Percentiles rank a stretch among this genome's conserved stretches.
phyloP scores from a whole-genome alignment of 306 rosid species.

The Cyamopsis tetragonoloba region DNA sequence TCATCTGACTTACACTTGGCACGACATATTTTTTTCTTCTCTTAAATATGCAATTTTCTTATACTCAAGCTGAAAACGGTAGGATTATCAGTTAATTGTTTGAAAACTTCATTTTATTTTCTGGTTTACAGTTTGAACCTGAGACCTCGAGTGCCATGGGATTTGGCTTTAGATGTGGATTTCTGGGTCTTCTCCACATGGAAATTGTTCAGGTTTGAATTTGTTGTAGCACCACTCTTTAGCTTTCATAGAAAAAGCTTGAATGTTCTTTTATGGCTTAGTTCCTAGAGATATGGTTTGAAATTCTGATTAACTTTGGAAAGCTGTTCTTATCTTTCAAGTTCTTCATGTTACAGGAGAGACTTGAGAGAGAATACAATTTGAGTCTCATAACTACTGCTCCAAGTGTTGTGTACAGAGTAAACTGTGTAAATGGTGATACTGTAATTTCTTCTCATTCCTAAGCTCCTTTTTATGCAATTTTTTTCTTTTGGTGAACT shows the following conservation, averaged over 20 bases:
- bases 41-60: constrained; percentile 8
- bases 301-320: constrained; percentile 8
- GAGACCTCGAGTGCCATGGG: constrained; percentile 98
- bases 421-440: constrained; percentile 64
- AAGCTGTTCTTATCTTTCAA: constrained; percentile 24
- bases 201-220: constrained; percentile 88
- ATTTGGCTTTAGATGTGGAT: constrained; percentile 97
- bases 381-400: constrained; percentile 80
- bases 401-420: constrained; percentile 80
- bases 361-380: constrained; percentile 80
- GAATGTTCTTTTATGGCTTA: constrained; percentile 15
- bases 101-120: constrained; percentile 17
- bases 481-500: constrained; percentile 7
- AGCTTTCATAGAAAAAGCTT: constrained; percentile 12
- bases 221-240: constrained; percentile 14
- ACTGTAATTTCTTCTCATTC: constrained; percentile 69
- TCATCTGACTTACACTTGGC: not conserved
- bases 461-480: constrained; percentile 35
- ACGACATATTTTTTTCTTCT: not conserved
- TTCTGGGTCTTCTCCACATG: constrained; percentile 94
- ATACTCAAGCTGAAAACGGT: constrained; percentile 7
- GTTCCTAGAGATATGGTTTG: constrained; percentile 8
- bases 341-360: constrained; percentile 48
- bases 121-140: constrained; percentile 75
- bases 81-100: constrained; percentile 16